These are phyloP conservation scores for Begonia loranthoides DNA, from an alignment of 306 rosid species.

Conservation along the genomic window DNA sequence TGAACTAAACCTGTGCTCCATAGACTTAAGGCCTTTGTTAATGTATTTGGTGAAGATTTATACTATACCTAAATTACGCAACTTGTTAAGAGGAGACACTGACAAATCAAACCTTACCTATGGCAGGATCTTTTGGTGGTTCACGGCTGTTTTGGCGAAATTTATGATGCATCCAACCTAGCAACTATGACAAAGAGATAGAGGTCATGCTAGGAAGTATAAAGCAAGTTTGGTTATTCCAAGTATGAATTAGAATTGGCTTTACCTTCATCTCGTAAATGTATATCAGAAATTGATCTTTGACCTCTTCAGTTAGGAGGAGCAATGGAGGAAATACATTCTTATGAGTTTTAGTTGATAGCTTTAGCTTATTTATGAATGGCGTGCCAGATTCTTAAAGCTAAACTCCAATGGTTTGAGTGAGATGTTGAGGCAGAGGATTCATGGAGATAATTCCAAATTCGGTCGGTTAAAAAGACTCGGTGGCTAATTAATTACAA, in stretches of 20 bases:
- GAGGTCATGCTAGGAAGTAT: not conserved
- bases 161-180: slow-evolving; percentile 96
- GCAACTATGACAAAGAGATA: slow-evolving; percentile 28
- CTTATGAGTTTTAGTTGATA: slow-evolving; percentile 7
- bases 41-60: too few relatives aligned
- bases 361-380: slow-evolving; percentile 23
- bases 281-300: slow-evolving; percentile 21
- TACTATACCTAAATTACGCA: not conserved
- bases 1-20: too few relatives aligned
- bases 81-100: not conserved
- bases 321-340: slow-evolving; percentile 16
- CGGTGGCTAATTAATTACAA: slow-evolving; percentile 31
- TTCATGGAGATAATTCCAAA: slow-evolving; percentile 63
- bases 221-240: slow-evolving; percentile 5
- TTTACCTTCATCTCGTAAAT: slow-evolving; percentile 11
- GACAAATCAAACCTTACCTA: slow-evolving; percentile 44
- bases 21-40: too few relatives aligned
- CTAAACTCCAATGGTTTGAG: too few relatives aligned
- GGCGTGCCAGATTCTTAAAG: slow-evolving; percentile 15
- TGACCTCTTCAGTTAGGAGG: slow-evolving; percentile 27
- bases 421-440: slow-evolving; percentile 22
- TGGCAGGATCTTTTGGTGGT: slow-evolving; percentile 50
- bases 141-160: slow-evolving; percentile 73
- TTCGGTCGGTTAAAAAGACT: slow-evolving; percentile 17
- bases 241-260: slow-evolving; percentile 5